Evolutionary conservation across 1,139 yeast species (phyloP).

Genomic region (Geotrichum reessii): DNA sequence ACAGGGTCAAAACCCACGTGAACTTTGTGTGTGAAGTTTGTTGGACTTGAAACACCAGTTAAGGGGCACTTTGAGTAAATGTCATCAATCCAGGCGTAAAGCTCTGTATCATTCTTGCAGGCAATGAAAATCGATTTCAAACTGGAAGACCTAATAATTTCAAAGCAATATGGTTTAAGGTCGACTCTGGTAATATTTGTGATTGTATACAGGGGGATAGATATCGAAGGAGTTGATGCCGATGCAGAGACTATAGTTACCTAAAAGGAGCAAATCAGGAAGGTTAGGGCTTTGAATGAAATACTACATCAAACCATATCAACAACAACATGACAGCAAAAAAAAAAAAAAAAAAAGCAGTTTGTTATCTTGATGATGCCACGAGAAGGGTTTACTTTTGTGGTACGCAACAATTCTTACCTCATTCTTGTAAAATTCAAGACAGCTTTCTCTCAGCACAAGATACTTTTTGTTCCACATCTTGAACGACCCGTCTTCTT

Average conservation of each 20-base stretch:
- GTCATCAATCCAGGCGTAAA: constrained; percentile 87
- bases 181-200: constrained; percentile 57
- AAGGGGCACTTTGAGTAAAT: constrained; percentile 83
- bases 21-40: constrained; percentile 43
- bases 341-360: not conserved
- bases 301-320: not conserved
- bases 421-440: constrained; percentile 73
- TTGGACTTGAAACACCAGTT: constrained; percentile 53
- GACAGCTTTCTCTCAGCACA: constrained; percentile 65
- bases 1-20: constrained; percentile 45
- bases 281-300: constrained; percentile 1
- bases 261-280: constrained; percentile 7
- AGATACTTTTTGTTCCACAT: constrained; percentile 88
- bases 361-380: not conserved
- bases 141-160: constrained; percentile 53
- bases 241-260: constrained; percentile 13
- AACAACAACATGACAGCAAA: not conserved
- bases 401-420: constrained; percentile 25
- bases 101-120: constrained; percentile 71
- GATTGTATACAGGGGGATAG: constrained; percentile 53
- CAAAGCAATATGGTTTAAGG: constrained; percentile 68
- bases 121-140: constrained; percentile 67
- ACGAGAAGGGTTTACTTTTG: not conserved
- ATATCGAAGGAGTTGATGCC: constrained; percentile 38
- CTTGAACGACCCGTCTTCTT: constrained; percentile 73